These are phyloP conservation scores for Ambrosiella cleistominuta DNA, from an alignment of 2,329 filamentous ascomycete genomes.

Conservation along the genomic window DNA sequence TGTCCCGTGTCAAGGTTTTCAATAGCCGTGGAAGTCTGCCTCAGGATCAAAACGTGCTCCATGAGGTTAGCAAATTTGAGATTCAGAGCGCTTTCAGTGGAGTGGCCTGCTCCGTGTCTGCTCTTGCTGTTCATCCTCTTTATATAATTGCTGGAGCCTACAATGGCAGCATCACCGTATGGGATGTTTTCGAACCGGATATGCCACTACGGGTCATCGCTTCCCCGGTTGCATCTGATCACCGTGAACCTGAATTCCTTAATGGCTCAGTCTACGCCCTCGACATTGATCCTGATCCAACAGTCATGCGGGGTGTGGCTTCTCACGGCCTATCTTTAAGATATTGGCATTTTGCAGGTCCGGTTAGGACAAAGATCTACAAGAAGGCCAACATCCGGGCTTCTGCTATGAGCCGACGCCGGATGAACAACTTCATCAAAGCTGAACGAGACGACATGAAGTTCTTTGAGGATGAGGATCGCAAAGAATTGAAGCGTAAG, in stretches of 20 bases:
- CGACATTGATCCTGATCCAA: conserved; percentile 72
- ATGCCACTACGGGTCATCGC: conserved; percentile 66
- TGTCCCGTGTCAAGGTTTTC: conserved; percentile 66
- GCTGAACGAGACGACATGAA: not conserved
- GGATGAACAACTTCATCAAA: not conserved
- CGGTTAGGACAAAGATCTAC: not conserved
- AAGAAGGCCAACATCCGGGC: not conserved
- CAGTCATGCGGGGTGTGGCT: conserved; percentile 67
- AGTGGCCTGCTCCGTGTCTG: conserved; percentile 64
- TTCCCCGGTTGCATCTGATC: conserved; percentile 64
- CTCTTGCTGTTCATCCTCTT: conserved; percentile 60
- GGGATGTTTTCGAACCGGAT: conserved; percentile 82
- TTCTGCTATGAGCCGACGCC: not conserved
- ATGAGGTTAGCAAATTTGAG: too few species aligned
- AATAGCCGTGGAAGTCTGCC: conserved; percentile 47
- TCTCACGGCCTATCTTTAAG: conserved; percentile 73
- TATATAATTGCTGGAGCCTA: conserved; percentile 87
- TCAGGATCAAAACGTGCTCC: conserved; percentile 2
- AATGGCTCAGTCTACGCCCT: conserved; percentile 63
- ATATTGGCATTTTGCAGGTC: conserved; percentile 45
- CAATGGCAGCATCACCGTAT: conserved; percentile 86
- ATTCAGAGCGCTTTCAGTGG: conserved; percentile 62
- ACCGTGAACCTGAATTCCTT: conserved; percentile 50
- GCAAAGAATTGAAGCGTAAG: not conserved
- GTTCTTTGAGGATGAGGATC: not conserved